Conservation (phyloP, 2,329 filamentous ascomycete genomes). For the Pyrenophora tritici-repentis region DNA sequence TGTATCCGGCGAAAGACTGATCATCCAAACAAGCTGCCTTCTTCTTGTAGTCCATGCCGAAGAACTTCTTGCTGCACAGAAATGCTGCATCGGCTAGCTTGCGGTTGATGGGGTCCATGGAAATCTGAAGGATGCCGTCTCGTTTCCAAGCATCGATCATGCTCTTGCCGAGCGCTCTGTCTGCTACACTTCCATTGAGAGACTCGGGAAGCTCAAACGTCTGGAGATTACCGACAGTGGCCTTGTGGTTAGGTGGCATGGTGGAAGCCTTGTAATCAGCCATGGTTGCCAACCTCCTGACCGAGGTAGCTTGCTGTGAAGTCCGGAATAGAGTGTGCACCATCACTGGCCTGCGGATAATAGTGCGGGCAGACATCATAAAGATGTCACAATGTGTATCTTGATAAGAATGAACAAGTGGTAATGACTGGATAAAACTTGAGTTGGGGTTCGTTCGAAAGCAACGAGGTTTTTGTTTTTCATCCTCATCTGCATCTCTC, state of each 20-base stretch:
- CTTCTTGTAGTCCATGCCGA: constrained; percentile 17
- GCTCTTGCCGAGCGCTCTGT: constrained; percentile 11
- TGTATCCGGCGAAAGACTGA: constrained; percentile 56
- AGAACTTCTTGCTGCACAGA: constrained; percentile 13
- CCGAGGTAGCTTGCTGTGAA: neutral
- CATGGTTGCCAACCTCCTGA: constrained; percentile 1
- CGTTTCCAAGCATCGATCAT: constrained; percentile 15
- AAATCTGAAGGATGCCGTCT: constrained; percentile 14
- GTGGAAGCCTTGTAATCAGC: neutral
- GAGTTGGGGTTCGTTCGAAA: neutral
- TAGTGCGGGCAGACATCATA: constrained; percentile 5
- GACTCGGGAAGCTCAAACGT: constrained; percentile 11
- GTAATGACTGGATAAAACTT: too few relatives aligned
- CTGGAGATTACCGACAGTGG: constrained; percentile 6
- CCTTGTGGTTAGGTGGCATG: constrained; percentile 11
- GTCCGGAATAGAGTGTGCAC: neutral
- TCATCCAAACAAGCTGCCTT: constrained; percentile 54
- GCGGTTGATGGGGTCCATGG: constrained; percentile 15
- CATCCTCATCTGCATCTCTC: neutral
- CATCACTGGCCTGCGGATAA: constrained; percentile 1
- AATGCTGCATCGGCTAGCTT: constrained; percentile 13
- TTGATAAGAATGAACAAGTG: too few relatives aligned
- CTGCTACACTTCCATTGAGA: constrained; percentile 7
- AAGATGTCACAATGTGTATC: neutral
- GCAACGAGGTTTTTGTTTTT: neutral